A percentile compares a stretch with the other conserved stretches of the same genome.
Conservation (phyloP, 805 yeast genomes). For the Saccharomycopsis javanensis region DNA sequence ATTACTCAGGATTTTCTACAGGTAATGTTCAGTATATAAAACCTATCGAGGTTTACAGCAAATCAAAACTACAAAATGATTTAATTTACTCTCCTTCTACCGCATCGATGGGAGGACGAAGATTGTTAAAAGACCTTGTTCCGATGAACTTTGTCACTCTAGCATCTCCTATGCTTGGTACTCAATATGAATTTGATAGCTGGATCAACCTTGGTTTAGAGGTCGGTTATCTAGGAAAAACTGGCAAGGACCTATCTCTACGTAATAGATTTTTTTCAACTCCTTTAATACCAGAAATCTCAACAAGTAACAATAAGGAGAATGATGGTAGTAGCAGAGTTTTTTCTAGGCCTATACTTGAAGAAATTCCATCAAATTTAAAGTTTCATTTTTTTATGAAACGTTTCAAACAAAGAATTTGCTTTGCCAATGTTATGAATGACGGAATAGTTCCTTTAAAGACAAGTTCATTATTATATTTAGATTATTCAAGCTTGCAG, state of each 20-base stretch:
- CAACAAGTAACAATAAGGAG: constrained; percentile 22
- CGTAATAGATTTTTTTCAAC: constrained; percentile 27
- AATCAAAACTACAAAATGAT: not conserved
- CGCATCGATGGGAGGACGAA: not conserved
- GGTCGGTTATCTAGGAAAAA: constrained; percentile 83
- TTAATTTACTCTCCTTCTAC: not conserved
- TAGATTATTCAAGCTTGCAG: constrained; percentile 74
- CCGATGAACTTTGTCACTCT: constrained; percentile 75
- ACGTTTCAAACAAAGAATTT: constrained; percentile 58
- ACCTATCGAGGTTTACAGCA: not conserved
- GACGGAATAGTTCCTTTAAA: constrained; percentile 96
- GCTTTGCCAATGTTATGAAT: constrained; percentile 81
- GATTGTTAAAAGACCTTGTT: constrained; percentile 9
- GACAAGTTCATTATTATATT: constrained; percentile 73
- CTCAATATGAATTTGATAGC: constrained; percentile 78
- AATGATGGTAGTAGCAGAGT: not conserved
- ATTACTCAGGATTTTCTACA: constrained; percentile 22
- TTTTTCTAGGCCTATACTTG: constrained; percentile 50
- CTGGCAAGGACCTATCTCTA: constrained; percentile 85
- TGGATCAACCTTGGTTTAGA: constrained; percentile 77
- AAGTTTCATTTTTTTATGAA: constrained; percentile 35
- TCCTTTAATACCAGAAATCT: not conserved
- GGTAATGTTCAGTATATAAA: constrained; percentile 8
- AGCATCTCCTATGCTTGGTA: constrained; percentile 86
- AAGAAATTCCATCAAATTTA: constrained; percentile 62